Evolutionary conservation across 2,329 filamentous ascomycete species (phyloP).

Genomic region (Xylariaceae sp.): DNA sequence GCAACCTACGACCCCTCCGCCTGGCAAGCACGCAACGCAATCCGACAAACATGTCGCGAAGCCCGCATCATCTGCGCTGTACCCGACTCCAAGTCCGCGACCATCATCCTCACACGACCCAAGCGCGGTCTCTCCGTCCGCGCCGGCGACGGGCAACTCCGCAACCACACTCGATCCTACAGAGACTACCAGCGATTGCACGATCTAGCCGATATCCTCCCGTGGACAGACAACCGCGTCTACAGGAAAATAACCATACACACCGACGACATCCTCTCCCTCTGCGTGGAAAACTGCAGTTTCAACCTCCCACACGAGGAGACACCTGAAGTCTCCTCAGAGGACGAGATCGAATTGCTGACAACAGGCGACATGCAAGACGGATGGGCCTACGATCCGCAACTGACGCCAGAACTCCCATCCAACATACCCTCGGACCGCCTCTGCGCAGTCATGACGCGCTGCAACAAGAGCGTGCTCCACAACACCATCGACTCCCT

Average conservation of each 20-base stretch:
- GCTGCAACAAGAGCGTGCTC: slow-evolving; percentile 8
- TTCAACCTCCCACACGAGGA: slow-evolving; percentile 31
- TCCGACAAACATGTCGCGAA: slow-evolving; percentile 27
- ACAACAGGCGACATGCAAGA: slow-evolving; percentile 4
- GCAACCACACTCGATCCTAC: background rate
- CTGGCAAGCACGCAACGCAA: slow-evolving; percentile 24
- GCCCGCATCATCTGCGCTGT: slow-evolving; percentile 24
- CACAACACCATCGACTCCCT: slow-evolving; percentile 8
- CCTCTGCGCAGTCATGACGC: slow-evolving; percentile 22
- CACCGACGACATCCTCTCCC: slow-evolving; percentile 24
- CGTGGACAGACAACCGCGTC: slow-evolving; percentile 16
- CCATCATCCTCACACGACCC: slow-evolving; percentile 26
- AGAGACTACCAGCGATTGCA: no score
- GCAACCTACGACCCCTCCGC: slow-evolving; percentile 28
- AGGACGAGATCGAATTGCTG: slow-evolving; percentile 2
- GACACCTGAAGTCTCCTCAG: background rate
- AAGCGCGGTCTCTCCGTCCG: slow-evolving; percentile 26
- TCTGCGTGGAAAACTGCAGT: slow-evolving; percentile 32
- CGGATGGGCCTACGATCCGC: slow-evolving; percentile 30
- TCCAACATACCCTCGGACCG: slow-evolving; percentile 13
- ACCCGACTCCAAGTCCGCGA: slow-evolving; percentile 14
- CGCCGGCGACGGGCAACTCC: slow-evolving; percentile 26
- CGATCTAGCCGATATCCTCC: background rate
- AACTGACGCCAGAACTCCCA: slow-evolving; percentile 21
- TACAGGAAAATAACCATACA: slow-evolving; percentile 22